These are phyloP conservation scores for Cercospora zeae-maydis DNA, from an alignment of 2,329 filamentous ascomycete species.

Conservation along the genomic window DNA sequence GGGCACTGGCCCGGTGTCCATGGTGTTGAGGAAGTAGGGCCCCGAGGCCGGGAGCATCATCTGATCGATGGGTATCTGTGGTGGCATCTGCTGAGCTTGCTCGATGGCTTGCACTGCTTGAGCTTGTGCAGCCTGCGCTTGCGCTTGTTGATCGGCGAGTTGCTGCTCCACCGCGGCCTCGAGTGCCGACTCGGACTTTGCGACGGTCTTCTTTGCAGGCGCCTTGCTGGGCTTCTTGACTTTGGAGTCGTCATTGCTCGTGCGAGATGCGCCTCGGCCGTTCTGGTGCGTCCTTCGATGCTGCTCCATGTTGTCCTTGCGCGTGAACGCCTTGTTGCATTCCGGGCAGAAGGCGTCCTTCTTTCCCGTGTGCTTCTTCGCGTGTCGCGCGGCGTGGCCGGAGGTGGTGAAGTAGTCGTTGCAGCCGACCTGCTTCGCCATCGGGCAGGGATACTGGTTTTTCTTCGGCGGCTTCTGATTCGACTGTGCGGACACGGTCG, in stretches of 20 bases:
- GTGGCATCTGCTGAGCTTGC: conserved; percentile 23
- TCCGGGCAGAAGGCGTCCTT: conserved; percentile 69
- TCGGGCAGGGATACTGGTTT: conserved; percentile 71
- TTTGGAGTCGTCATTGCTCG: conserved; percentile 44
- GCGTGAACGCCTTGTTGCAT: conserved; percentile 76
- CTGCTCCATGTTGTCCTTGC: conserved; percentile 85
- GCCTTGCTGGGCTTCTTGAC: conserved; percentile 44
- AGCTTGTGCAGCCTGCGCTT: conserved; percentile 15
- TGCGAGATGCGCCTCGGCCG: conserved; percentile 43
- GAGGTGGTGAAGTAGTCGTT: conserved; percentile 80
- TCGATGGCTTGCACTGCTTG: conserved; percentile 20
- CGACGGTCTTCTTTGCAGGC: conserved; percentile 30
- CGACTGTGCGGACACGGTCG: conserved; percentile 44
- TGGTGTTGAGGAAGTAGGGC: conserved; percentile 35
- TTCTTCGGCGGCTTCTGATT: conserved; percentile 51
- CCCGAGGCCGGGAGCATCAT: conserved; percentile 31
- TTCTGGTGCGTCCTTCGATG: conserved; percentile 71
- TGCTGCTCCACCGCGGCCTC: conserved; percentile 38
- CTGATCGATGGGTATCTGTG: conserved; percentile 24
- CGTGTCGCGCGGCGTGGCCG: conserved; percentile 78
- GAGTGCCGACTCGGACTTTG: conserved; percentile 32
- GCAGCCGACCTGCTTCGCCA: conserved; percentile 67
- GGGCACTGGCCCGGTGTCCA: conserved; percentile 36
- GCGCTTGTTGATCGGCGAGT: conserved; percentile 28
- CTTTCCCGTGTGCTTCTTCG: conserved; percentile 78